Percentiles rank a stretch among this genome's conserved stretches.
These are phyloP conservation scores for Drechslerella coelobrocha DNA, from an alignment of 2,329 filamentous ascomycete species.

Conservation along the genomic window DNA sequence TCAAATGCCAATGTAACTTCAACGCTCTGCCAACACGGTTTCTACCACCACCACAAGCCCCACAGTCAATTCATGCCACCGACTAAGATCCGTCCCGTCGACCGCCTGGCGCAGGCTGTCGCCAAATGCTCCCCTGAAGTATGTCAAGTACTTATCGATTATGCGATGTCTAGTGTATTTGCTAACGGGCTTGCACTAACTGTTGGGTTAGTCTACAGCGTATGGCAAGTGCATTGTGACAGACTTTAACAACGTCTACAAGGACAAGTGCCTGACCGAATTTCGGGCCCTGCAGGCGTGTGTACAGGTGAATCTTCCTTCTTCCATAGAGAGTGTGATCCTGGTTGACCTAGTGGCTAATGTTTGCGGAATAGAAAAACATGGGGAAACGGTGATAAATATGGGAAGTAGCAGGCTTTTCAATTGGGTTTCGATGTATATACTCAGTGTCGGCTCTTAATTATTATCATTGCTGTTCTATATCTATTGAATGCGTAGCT, in stretches of 20 bases:
- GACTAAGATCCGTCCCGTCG: conserved; percentile 68
- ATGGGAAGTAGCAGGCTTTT: not conserved
- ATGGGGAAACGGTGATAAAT: conserved; percentile 28
- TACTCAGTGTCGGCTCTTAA: too few relatives aligned
- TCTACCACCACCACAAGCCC: not conserved
- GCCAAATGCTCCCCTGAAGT: conserved; percentile 73
- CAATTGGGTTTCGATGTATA: too few relatives aligned
- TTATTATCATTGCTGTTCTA: not conserved
- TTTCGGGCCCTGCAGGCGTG: conserved; percentile 62
- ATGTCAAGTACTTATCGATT: conserved; percentile 50
- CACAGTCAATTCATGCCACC: conserved; percentile 58
- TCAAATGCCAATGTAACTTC: not conserved
- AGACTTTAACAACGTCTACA: conserved; percentile 87
- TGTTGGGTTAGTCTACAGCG: conserved; percentile 69
- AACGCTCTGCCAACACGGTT: not conserved
- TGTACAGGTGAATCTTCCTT: conserved; percentile 19
- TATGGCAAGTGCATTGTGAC: conserved; percentile 91
- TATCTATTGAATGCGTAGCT: not conserved
- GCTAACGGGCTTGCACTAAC: not conserved
- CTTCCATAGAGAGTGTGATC: too few relatives aligned
- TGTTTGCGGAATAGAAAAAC: conserved; percentile 13
- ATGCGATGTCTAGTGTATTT: not conserved
- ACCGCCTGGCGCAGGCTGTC: conserved; percentile 72
- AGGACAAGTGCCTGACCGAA: conserved; percentile 86
- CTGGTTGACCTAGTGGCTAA: not conserved